Evolutionary conservation across 768 basidiomycete genomes (phyloP).

Genomic region (Naematelia encephala): DNA sequence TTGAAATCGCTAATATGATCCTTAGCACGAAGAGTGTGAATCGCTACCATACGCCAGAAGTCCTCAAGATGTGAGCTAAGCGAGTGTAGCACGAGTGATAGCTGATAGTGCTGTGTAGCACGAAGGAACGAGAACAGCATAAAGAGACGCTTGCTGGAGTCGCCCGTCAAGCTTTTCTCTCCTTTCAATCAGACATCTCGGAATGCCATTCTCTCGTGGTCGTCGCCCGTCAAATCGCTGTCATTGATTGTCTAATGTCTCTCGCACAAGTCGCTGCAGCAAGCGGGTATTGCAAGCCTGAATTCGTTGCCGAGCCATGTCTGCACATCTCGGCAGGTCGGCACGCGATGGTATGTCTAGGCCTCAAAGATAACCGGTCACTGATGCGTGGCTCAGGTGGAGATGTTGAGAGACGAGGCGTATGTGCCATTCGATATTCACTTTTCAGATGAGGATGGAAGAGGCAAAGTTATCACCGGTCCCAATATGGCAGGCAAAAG

Average conservation of each 20-base stretch:
- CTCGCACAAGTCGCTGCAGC: slow-evolving; percentile 74
- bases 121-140: slow-evolving; percentile 70
- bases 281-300: slow-evolving; percentile 72
- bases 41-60: slow-evolving; percentile 71
- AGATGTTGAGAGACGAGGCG: slow-evolving; percentile 69
- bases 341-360: slow-evolving; percentile 69
- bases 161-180: slow-evolving; percentile 58
- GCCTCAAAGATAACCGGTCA: neutral
- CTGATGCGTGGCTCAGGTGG: slow-evolving; percentile 53
- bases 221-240: slow-evolving; percentile 74
- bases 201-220: slow-evolving; percentile 69
- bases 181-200: slow-evolving; percentile 69
- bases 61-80: slow-evolving; percentile 39
- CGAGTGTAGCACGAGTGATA: neutral
- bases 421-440: slow-evolving; percentile 78
- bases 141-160: slow-evolving; percentile 67
- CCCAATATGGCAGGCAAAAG: slow-evolving; percentile 69
- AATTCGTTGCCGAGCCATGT: slow-evolving; percentile 61
- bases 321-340: slow-evolving; percentile 78
- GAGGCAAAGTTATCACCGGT: slow-evolving; percentile 52
- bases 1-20: neutral
- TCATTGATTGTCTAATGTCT: slow-evolving; percentile 77
- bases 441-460: slow-evolving; percentile 57
- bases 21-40: slow-evolving; percentile 66
- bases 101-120: slow-evolving; percentile 53